Evolutionary conservation across 441 rosid species (phyloP).

Genomic region (Dalechampia spathulata): DNA sequence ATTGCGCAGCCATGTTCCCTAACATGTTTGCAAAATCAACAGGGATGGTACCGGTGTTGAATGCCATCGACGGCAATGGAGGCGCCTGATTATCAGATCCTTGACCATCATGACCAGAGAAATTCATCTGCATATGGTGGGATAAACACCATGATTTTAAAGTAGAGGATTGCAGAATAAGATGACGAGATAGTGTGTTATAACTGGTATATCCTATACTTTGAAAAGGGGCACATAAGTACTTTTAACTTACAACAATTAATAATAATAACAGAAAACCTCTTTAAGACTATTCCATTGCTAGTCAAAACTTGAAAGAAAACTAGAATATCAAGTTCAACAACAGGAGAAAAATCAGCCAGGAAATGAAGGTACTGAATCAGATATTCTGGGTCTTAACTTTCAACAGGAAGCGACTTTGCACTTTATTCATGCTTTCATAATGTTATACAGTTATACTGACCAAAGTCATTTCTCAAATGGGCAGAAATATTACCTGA

Average conservation of each 20-base stretch:
- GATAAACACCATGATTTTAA: background rate
- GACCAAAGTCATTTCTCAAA: background rate
- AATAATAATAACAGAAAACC: background rate
- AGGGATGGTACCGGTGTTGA: constrained; percentile 28
- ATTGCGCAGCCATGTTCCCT: constrained; percentile 36
- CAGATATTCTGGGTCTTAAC: background rate
- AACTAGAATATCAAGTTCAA: background rate
- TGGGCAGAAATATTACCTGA: constrained; percentile 37
- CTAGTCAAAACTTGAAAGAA: background rate
- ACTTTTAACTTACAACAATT: background rate
- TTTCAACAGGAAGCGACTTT: background rate
- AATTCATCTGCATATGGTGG: constrained; percentile 19
- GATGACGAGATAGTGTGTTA: background rate
- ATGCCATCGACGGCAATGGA: constrained; percentile 22
- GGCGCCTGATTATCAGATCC: constrained; percentile 27
- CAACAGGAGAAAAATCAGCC: background rate
- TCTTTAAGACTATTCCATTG: background rate
- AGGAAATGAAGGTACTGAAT: background rate
- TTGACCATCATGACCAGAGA: constrained; percentile 21
- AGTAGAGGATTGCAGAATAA: background rate
- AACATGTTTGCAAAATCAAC: constrained; percentile 37
- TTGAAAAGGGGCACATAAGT: background rate
- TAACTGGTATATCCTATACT: background rate
- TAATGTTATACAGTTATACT: background rate
- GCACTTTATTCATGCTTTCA: background rate